These are phyloP conservation scores for Magnaporthiopsis poae DNA, from an alignment of 2,329 filamentous ascomycete species.

Conservation along the genomic window DNA sequence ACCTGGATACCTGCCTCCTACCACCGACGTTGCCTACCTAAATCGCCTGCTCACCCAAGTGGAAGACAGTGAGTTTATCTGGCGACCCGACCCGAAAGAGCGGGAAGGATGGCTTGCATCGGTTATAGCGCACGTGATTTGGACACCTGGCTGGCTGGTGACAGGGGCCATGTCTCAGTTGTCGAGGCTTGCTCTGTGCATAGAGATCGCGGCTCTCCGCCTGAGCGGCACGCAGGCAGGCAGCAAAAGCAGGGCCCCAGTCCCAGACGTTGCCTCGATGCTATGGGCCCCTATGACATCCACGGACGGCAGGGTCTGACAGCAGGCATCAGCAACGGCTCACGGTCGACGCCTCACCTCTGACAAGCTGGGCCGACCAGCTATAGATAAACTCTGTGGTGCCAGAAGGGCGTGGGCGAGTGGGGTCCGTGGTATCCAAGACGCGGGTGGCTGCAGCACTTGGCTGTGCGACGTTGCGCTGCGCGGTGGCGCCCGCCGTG, in stretches of 20 bases:
- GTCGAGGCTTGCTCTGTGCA: neutral
- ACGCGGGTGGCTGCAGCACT: neutral
- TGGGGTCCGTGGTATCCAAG: neutral
- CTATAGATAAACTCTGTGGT: neutral
- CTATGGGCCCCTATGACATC: neutral
- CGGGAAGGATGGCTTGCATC: constrained; percentile 1
- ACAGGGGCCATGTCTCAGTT: neutral
- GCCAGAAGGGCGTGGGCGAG: neutral
- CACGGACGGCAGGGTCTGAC: neutral
- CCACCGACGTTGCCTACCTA: no score
- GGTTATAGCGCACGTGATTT: constrained; percentile 3
- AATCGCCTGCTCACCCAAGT: neutral
- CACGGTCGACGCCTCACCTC: neutral
- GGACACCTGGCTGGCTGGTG: neutral
- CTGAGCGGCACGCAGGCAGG: neutral
- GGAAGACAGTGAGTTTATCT: neutral
- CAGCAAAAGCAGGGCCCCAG: no score
- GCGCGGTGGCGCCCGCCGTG: neutral
- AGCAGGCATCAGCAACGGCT: neutral
- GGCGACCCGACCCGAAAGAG: neutral
- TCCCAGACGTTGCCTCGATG: neutral
- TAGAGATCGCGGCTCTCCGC: neutral
- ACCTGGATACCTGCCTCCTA: no score
- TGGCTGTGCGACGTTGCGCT: neutral
- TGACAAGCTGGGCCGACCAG: neutral